phyloP scores from a whole-genome alignment of 73 alveolate genomes.

The Stentor roeselii region DNA sequence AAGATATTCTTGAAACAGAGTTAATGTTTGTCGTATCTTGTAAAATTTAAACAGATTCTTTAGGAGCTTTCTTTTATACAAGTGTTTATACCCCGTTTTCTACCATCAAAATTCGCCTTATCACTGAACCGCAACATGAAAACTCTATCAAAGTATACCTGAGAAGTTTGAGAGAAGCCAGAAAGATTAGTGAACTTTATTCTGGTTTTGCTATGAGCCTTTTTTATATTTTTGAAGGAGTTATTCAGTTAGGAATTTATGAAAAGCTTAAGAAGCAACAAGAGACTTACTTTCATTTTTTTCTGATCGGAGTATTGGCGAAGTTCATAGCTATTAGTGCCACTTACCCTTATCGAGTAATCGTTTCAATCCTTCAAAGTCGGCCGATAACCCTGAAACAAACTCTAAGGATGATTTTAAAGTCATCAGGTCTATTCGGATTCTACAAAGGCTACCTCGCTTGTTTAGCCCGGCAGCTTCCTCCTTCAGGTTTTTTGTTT shows the following conservation, averaged over 20 bases:
- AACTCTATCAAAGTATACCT: neutral
- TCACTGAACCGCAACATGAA: neutral
- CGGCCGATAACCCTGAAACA: neutral
- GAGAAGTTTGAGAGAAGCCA: neutral
- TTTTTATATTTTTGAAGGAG: constrained; percentile 11
- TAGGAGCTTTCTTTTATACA: neutral
- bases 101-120: neutral
- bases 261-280: neutral
- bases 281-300: neutral
- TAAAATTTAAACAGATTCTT: neutral
- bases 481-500: constrained; percentile 25
- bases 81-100: neutral
- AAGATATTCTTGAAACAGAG: neutral
- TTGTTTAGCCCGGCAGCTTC: neutral
- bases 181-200: neutral
- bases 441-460: neutral
- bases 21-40: neutral
- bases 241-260: neutral
- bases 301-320: neutral
- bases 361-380: neutral
- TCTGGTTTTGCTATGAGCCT: neutral
- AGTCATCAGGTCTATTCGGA: neutral
- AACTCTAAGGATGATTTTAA: neutral
- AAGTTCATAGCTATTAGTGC: neutral
- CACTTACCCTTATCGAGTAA: constrained; percentile 14